Evolutionary conservation across 805 yeast species (phyloP).

Genomic region (Ascoidea rubescens): DNA sequence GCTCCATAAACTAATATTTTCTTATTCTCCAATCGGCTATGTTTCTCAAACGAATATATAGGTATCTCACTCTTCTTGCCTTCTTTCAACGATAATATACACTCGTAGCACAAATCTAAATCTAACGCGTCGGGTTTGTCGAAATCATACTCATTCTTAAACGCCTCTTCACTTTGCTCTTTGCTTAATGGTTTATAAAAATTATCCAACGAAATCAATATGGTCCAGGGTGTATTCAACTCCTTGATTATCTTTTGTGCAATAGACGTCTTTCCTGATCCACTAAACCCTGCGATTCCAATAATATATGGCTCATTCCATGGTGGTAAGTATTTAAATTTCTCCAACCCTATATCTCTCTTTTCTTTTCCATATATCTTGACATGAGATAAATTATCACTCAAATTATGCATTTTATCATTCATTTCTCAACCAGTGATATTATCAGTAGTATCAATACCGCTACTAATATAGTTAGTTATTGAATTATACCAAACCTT

Average conservation of each 20-base stretch:
- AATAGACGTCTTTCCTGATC: conserved; percentile 91
- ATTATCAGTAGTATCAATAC: too few species aligned
- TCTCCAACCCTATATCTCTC: not conserved
- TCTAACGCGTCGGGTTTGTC: conserved; percentile 83
- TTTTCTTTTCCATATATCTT: not conserved
- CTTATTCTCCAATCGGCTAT: conserved; percentile 46
- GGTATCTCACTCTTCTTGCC: conserved; percentile 63
- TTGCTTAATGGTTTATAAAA: conserved; percentile 65
- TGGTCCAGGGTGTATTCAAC: conserved; percentile 88
- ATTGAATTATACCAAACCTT: too few species aligned
- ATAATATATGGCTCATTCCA: conserved; percentile 80
- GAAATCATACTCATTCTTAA: conserved; percentile 62
- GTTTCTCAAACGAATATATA: conserved; percentile 51
- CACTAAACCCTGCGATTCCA: conserved; percentile 78
- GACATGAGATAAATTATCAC: too few species aligned
- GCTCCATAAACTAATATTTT: conserved; percentile 82
- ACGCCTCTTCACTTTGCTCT: conserved; percentile 53
- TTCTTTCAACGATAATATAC: conserved; percentile 50
- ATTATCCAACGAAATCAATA: conserved; percentile 77
- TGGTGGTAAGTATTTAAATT: conserved; percentile 52
- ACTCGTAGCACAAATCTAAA: conserved; percentile 51
- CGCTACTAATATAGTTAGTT: too few species aligned
- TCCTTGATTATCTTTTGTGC: conserved; percentile 71
- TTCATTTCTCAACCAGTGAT: too few species aligned
- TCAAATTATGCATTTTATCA: too few species aligned